phyloP scores from a whole-genome alignment of 768 basidiomycete genomes.

The Panus rudis region DNA sequence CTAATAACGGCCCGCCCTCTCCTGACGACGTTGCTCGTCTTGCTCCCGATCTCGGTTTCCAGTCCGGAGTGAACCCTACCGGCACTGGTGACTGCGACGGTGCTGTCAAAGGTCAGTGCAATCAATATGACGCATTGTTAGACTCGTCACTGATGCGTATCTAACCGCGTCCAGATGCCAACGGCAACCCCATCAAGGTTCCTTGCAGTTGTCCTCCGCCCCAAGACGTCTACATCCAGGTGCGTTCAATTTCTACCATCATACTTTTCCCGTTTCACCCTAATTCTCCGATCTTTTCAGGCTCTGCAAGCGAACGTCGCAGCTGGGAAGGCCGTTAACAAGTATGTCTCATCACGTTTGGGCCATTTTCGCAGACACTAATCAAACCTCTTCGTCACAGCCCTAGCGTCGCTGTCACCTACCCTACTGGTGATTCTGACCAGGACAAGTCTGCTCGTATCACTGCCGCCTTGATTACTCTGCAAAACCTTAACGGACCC shows the following conservation, averaged over 20 bases:
- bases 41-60: slow-evolving; percentile 55
- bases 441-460: slow-evolving; percentile 49
- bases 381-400: slow-evolving; percentile 1
- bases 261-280: background rate
- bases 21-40: slow-evolving; percentile 27
- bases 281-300: background rate
- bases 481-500: slow-evolving; percentile 68
- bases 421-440: slow-evolving; percentile 54
- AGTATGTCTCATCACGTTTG: slow-evolving; percentile 20
- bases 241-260: slow-evolving; percentile 15
- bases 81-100: slow-evolving; percentile 71
- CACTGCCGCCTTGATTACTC: slow-evolving; percentile 50
- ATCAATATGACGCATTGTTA: background rate
- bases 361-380: background rate
- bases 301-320: slow-evolving; percentile 40
- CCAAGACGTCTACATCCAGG: slow-evolving; percentile 44
- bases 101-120: slow-evolving; percentile 40
- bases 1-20: background rate
- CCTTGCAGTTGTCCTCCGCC: slow-evolving; percentile 63
- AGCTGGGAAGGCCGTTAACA: slow-evolving; percentile 59
- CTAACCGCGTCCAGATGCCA: slow-evolving; percentile 23
- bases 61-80: slow-evolving; percentile 52
- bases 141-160: background rate
- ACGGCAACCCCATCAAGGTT: slow-evolving; percentile 50
- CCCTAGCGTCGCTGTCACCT: slow-evolving; percentile 48